phyloP scores from a whole-genome alignment of 257 asterid species.

The Solanum dulcamara region DNA sequence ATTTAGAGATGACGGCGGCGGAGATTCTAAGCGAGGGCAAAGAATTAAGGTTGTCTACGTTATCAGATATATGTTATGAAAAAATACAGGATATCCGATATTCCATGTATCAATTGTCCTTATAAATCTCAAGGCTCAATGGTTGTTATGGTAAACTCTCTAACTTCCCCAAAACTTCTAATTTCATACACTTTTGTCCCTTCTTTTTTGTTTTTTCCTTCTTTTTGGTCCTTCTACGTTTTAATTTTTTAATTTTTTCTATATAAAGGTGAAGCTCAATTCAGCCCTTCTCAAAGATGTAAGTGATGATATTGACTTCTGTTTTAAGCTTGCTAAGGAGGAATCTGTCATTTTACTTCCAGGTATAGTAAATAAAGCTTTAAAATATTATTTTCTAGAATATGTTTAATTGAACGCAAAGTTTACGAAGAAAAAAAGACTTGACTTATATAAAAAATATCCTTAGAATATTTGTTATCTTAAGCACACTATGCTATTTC shows the following conservation, averaged over 20 bases:
- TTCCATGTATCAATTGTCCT: conserved; percentile 49
- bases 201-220: not conserved
- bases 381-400: too few relatives aligned
- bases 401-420: not conserved
- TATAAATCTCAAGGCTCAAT: conserved; percentile 72
- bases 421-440: not conserved
- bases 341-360: conserved; percentile 78
- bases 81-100: conserved; percentile 47
- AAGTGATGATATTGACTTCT: conserved; percentile 58
- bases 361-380: too few relatives aligned
- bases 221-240: not conserved
- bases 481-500: not conserved
- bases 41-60: conserved; percentile 49
- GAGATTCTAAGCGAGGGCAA: conserved; percentile 81
- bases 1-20: conserved; percentile 72
- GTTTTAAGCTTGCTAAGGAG: conserved; percentile 72
- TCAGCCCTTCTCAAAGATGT: conserved; percentile 42
- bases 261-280: conserved; percentile 49
- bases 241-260: not conserved
- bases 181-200: not conserved
- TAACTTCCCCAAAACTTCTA: not conserved
- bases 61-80: conserved; percentile 36
- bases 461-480: not conserved
- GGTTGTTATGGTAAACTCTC: conserved; percentile 52
- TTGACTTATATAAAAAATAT: not conserved